Base-by-base conservation (phyloP, 495 filamentous ascomycete genomes). In the Aspergillus cristatus region DNA sequence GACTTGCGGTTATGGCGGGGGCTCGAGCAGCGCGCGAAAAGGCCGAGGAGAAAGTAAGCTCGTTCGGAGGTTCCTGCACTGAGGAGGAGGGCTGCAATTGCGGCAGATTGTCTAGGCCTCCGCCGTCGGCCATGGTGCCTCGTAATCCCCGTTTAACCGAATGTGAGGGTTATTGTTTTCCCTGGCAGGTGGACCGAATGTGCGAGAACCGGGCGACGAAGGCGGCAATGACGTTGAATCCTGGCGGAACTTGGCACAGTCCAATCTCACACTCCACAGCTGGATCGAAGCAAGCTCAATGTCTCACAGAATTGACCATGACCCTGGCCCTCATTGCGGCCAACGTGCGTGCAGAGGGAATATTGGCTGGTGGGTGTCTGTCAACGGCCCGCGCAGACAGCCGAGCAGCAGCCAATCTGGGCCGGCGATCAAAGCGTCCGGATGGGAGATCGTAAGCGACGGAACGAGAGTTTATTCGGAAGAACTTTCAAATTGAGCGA, bases 1-100 rank as follows among this genome's bases (percentile, higher is more conserved):
- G 25, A 40, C 38, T 46, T 37, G 47, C 40, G 38, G 43, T 41
- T 43, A 47, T 32, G 30, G 50, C 42, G 34, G 58, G 48, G 22
- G 42, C 34, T 14, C 53, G 44, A 18, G 50, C 34, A 18, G 46
- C 37, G 24, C 46, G 35, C 13, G 32, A 34, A 15, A 34, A 20
- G 7, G 32, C n/a, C 10, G 33, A 34, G 11, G 37, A 6, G 24
- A 6, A 12, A 30, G 28, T 6, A 5, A n/a, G 5, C 5, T 39
- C 36, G 31, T 38, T 40, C 14, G 43, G 42, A 33, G 38, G 29
- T 15, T 26, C 7, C 16, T 37, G 29, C 11, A 31, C 28, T 8
- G 39, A 41, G 15, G 44, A 26, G 25, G 46, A 41, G 14, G 31
- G 40, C 31, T 44, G 40, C 10, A 30, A 14, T 18, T 37, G 41